Evolutionary conservation across 2,329 filamentous ascomycete species (phyloP).

Genomic region (Aspergillus jensenii): DNA sequence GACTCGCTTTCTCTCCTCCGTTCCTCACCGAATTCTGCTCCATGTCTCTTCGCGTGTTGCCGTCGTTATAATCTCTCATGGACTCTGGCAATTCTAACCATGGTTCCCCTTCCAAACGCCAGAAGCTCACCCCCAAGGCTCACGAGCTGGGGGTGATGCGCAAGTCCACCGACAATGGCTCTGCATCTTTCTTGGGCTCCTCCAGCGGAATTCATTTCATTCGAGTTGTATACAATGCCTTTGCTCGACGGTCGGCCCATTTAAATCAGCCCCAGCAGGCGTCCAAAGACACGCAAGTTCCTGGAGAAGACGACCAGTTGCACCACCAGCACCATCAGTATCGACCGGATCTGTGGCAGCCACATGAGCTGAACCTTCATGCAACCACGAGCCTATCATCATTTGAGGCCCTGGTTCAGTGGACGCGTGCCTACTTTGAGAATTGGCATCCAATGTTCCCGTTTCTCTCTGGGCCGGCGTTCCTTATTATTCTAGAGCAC

Average conservation of each 20-base stretch:
- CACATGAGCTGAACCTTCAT: conserved; percentile 36
- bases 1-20: neutral
- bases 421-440: conserved; percentile 56
- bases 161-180: conserved; percentile 47
- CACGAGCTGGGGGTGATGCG: conserved; percentile 55
- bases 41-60: neutral
- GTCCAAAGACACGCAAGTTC: conserved; percentile 48
- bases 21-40: neutral
- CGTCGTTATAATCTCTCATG: neutral
- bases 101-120: conserved; percentile 26
- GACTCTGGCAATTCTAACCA: conserved; percentile 8
- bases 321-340: conserved; percentile 22
- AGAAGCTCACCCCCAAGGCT: conserved; percentile 26
- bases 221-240: conserved; percentile 53
- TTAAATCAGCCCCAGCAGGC: conserved; percentile 27
- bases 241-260: conserved; percentile 39
- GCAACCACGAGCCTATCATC: conserved; percentile 39
- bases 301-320: conserved; percentile 57
- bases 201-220: conserved; percentile 62
- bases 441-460: conserved; percentile 60
- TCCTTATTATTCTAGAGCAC: conserved; percentile 50
- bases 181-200: conserved; percentile 57
- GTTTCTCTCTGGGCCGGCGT: conserved; percentile 55
- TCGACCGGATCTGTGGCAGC: conserved; percentile 13
- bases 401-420: conserved; percentile 53